Evolutionary conservation across 805 yeast species (phyloP).

Genomic region (Alloascoidea hylecoeti): DNA sequence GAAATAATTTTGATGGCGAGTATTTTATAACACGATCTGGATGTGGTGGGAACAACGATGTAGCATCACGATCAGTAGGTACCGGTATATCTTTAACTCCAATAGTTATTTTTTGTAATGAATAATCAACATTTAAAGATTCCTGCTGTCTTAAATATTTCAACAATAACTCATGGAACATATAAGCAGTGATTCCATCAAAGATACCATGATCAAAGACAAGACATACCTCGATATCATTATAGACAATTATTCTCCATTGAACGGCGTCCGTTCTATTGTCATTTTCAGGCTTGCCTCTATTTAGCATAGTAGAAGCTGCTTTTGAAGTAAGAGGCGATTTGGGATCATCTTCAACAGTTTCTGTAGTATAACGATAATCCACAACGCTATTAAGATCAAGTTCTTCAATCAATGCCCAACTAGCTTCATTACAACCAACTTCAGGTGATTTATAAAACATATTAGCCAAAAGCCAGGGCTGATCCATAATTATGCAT

Average conservation of each 20-base stretch:
- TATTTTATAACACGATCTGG: too few species aligned
- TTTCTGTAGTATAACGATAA: background rate
- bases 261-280: background rate
- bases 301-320: background rate
- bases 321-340: background rate
- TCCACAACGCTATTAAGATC: background rate
- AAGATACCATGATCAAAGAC: background rate
- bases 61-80: too few species aligned
- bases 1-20: too few species aligned
- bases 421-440: background rate
- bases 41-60: too few species aligned
- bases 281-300: background rate
- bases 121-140: too few species aligned
- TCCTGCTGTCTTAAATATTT: too few species aligned
- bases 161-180: too few species aligned
- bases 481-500: background rate
- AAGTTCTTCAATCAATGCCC: background rate
- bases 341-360: background rate
- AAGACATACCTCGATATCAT: background rate
- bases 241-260: background rate
- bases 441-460: background rate
- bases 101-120: too few species aligned
- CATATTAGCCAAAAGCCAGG: background rate
- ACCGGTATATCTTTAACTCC: too few species aligned
- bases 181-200: background rate